phyloP scores from a whole-genome alignment of 1,139 yeast genomes.

The Meyerozyma guilliermondii region DNA sequence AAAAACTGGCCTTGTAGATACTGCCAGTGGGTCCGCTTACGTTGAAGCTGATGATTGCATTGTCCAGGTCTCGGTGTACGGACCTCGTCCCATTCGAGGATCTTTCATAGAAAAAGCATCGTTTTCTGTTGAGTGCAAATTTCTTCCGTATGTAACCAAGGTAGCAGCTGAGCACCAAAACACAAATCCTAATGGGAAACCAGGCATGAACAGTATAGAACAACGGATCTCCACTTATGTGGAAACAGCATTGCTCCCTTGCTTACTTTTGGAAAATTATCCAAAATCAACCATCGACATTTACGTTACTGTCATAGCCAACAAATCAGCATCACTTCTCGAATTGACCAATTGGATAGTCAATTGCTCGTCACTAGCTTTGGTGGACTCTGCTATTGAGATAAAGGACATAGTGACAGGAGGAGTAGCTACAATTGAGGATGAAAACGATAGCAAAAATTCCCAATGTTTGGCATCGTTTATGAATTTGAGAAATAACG shows the following conservation, averaged over 20 bases:
- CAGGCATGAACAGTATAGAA: slow-evolving; percentile 43
- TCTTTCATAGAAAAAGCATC: slow-evolving; percentile 67
- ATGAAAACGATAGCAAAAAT: slow-evolving; percentile 12
- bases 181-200: slow-evolving; percentile 24
- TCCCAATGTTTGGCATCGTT: slow-evolving; percentile 41
- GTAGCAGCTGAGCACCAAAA: slow-evolving; percentile 18
- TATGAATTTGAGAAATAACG: slow-evolving; percentile 50
- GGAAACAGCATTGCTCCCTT: slow-evolving; percentile 54
- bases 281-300: slow-evolving; percentile 88
- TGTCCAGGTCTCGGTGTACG: slow-evolving; percentile 71
- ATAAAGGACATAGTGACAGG: slow-evolving; percentile 73
- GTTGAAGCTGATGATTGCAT: slow-evolving; percentile 62
- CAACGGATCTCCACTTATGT: slow-evolving; percentile 51
- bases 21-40: slow-evolving; percentile 82
- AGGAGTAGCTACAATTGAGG: slow-evolving; percentile 42
- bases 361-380: slow-evolving; percentile 65
- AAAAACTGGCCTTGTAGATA: slow-evolving; percentile 36
- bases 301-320: slow-evolving; percentile 57
- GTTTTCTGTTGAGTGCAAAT: slow-evolving; percentile 62
- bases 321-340: slow-evolving; percentile 23
- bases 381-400: slow-evolving; percentile 82
- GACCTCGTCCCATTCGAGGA: slow-evolving; percentile 84
- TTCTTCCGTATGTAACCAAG: slow-evolving; percentile 45
- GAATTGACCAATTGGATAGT: slow-evolving; percentile 42
- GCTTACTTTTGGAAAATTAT: slow-evolving; percentile 65